Conservation (phyloP, 768 basidiomycete species). For the Russula virescens region DNA sequence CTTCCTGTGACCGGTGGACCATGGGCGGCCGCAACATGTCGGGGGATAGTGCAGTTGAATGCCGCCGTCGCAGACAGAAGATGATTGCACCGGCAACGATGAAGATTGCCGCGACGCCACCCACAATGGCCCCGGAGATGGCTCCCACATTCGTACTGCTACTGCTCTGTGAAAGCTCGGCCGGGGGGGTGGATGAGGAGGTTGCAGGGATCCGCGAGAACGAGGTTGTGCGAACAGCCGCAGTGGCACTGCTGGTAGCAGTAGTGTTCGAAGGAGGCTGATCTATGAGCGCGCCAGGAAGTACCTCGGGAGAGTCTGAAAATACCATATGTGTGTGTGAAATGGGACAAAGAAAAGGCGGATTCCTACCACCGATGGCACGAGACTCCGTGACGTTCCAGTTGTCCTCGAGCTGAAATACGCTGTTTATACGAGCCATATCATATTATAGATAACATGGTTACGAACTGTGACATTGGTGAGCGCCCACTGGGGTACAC, state of each 20-base stretch:
- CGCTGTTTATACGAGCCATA: background rate
- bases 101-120: background rate
- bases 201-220: too few relatives aligned
- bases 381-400: background rate
- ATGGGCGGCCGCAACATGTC: background rate
- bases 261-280: accelerated
- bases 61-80: background rate
- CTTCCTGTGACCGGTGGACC: background rate
- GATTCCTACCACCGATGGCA: background rate
- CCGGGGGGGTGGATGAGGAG: background rate
- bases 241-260: background rate
- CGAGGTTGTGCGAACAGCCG: too few relatives aligned
- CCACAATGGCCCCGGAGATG: background rate
- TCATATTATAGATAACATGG: background rate
- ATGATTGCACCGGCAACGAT: background rate
- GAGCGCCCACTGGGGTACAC: conserved; percentile 11
- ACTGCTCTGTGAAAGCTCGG: background rate
- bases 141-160: conserved; percentile 1
- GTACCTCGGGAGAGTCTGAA: background rate
- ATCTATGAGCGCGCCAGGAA: background rate
- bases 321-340: too few relatives aligned
- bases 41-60: background rate
- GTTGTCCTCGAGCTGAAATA: background rate
- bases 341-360: background rate
- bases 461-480: conserved; percentile 3